These are phyloP conservation scores for Candida taoyuanica DNA, from an alignment of 805 yeast species.

Conservation along the genomic window DNA sequence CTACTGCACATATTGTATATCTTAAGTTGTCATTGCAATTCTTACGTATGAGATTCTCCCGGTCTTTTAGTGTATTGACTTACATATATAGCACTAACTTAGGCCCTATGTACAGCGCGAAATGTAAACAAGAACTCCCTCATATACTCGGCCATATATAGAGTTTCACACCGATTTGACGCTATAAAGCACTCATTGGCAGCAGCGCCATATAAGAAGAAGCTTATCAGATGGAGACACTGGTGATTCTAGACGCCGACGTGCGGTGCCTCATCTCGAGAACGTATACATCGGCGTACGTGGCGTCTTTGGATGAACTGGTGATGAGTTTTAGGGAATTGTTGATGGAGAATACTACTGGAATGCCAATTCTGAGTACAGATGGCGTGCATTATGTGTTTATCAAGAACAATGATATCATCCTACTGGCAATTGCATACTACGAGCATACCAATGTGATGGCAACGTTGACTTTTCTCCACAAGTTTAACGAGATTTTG, in stretches of 20 bases:
- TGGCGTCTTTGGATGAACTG: slow-evolving; percentile 43
- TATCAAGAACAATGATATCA: slow-evolving; percentile 46
- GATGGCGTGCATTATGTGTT: slow-evolving; percentile 54
- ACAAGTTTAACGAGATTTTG: slow-evolving; percentile 40
- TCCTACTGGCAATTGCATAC: slow-evolving; percentile 19
- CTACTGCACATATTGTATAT: too few relatives aligned
- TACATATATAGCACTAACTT: too few relatives aligned
- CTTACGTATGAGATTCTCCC: too few relatives aligned
- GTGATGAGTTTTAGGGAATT: slow-evolving; percentile 53
- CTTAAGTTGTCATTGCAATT: too few relatives aligned
- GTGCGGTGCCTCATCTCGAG: slow-evolving; percentile 65
- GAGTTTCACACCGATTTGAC: too few relatives aligned
- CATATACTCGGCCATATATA: too few relatives aligned
- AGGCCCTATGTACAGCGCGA: too few relatives aligned
- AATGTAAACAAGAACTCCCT: slow-evolving; percentile 6
- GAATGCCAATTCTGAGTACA: slow-evolving; percentile 29
- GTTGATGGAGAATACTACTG: slow-evolving; percentile 24
- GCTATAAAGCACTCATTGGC: too few relatives aligned
- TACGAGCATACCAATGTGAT: slow-evolving; percentile 43
- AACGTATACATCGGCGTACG: slow-evolving; percentile 62
- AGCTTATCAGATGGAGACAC: slow-evolving; percentile 6
- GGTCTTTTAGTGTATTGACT: too few relatives aligned
- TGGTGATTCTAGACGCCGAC: slow-evolving; percentile 62
- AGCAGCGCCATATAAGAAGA: too few relatives aligned
- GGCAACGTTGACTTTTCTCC: slow-evolving; percentile 53